Evolutionary conservation across 2,329 filamentous ascomycete species (phyloP), one percentile per base, ranked within the genome.

Genomic region (Penicillium sp.): DNA sequence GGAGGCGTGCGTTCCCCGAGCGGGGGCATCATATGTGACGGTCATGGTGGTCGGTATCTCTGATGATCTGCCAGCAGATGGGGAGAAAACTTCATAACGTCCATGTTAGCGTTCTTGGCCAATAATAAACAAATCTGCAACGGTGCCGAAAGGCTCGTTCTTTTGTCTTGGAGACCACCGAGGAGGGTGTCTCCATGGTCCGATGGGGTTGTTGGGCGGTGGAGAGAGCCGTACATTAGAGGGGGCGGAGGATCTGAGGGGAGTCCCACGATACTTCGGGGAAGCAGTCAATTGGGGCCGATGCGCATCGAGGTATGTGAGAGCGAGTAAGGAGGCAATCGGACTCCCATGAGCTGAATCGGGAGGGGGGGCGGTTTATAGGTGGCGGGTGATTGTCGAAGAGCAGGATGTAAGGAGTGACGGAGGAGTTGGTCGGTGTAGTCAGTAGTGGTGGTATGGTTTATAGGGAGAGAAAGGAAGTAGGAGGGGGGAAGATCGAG

Each of bases 21-120:
- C 81, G 51, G 70, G 85, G 79, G 63, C 83, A 74, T 91, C 88
- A 69, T 84, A 83, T 65, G 81, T 78, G 70, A 88, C 82, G 39
- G 86, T 88, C 88, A 94, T 94, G 59, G 64, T 83, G 70, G 45
- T 29, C 12, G 27, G 50, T 56, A 55, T 57, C 45, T 61, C 59
- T 59, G 55, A 51, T 57, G 59, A 59, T 70, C 67, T 70, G 65
- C 67, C 66, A 62, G 69, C 69, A 71, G 69, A 71, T 59, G 48
- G 56, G 59, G 56, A 61, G 56, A 61, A 58, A 12, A 34, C 24
- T 43, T 29, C 39, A 36, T 35, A 39, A 45, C 28, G 35, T 46
- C 13, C 34, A 25, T 9, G 50, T 54, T 50, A 54, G 52, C 26
- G 40, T 42, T 32, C 39, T 32, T 24, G 29, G 29, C 43, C 13